Percentiles rank a stretch among this genome's conserved stretches.
phyloP scores from a whole-genome alignment of 257 asterid species.

The Solanum boliviense region DNA sequence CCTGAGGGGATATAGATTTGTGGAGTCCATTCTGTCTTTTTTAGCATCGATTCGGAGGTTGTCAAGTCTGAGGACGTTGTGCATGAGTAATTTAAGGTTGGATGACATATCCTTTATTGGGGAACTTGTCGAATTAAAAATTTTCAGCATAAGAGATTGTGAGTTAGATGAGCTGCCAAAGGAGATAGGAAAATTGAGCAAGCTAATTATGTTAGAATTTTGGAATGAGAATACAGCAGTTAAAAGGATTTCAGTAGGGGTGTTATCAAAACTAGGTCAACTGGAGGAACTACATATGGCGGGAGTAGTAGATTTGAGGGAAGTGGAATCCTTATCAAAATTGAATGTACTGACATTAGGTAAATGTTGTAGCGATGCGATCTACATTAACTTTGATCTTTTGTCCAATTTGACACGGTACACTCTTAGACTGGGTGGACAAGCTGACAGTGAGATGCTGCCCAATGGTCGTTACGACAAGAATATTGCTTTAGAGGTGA shows the following conservation, averaged over 20 bases:
- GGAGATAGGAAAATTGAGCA: no score
- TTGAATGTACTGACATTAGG: background rate
- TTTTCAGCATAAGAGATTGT: no score
- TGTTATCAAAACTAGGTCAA: background rate
- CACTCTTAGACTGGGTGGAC: background rate
- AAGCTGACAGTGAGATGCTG: accelerated
- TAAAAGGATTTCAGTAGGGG: background rate
- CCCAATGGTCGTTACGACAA: background rate
- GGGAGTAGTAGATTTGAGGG: background rate
- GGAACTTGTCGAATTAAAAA: no score
- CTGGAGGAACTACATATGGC: slow-evolving; percentile 6
- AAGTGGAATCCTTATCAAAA: background rate
- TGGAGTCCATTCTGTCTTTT: no score
- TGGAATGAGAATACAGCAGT: background rate
- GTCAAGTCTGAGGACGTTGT: no score
- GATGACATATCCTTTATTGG: no score
- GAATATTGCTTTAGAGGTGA: background rate
- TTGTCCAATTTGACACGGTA: background rate
- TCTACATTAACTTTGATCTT: background rate
- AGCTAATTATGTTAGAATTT: no score
- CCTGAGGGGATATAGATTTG: no score
- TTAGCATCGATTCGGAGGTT: no score
- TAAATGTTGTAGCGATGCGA: background rate
- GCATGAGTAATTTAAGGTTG: accelerated
- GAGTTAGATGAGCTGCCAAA: no score